Percentiles rank a stretch among this genome's conserved stretches.
These are phyloP conservation scores for Dactylellina sp. DNA, from an alignment of 2,329 filamentous ascomycete species.

Conservation along the genomic window DNA sequence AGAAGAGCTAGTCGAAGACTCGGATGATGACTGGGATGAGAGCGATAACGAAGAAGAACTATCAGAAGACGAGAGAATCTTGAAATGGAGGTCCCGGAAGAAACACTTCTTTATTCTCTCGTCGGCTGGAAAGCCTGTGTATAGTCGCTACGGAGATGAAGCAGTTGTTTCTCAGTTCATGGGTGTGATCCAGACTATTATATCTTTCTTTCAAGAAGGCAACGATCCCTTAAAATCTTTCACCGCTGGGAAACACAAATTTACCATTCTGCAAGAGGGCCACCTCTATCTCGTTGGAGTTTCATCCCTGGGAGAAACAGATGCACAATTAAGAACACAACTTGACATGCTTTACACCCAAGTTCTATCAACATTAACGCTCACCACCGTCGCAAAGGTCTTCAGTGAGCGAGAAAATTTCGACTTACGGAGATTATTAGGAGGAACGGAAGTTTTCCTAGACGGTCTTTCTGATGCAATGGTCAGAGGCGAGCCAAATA, in stretches of 20 bases:
- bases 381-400: slow-evolving; percentile 85
- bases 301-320: slow-evolving; percentile 90
- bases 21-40: slow-evolving; percentile 60
- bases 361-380: slow-evolving; percentile 91
- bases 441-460: slow-evolving; percentile 90
- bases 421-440: slow-evolving; percentile 86
- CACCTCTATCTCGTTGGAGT: slow-evolving; percentile 94
- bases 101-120: slow-evolving; percentile 98
- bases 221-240: slow-evolving; percentile 84
- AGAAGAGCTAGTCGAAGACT: slow-evolving; percentile 55
- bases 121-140: slow-evolving; percentile 95
- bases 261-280: slow-evolving; percentile 85
- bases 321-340: slow-evolving; percentile 85
- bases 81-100: slow-evolving; percentile 87
- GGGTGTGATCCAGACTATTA: slow-evolving; percentile 95
- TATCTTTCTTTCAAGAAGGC: slow-evolving; percentile 87
- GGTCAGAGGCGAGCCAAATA: slow-evolving; percentile 88
- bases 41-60: slow-evolving; percentile 60
- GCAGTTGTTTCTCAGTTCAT: slow-evolving; percentile 92
- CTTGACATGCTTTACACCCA: slow-evolving; percentile 98
- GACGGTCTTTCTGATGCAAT: slow-evolving; percentile 95
- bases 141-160: slow-evolving; percentile 92
- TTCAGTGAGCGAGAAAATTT: slow-evolving; percentile 93
- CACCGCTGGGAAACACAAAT: slow-evolving; percentile 84
- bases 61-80: slow-evolving; percentile 70